Conservation (phyloP, 2,329 filamentous ascomycete genomes). For the Mariannaea elegans region DNA sequence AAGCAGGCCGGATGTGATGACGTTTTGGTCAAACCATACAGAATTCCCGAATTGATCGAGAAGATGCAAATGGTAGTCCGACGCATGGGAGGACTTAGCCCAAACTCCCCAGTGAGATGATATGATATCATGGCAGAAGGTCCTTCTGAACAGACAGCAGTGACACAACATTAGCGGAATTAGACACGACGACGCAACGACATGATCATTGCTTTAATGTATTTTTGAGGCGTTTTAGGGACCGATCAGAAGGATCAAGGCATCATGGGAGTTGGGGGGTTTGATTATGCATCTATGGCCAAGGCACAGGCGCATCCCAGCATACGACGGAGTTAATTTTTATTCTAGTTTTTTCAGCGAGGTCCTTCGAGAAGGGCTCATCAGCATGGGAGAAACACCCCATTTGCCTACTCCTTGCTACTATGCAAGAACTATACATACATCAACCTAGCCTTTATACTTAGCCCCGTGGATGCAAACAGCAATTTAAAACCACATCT, state of each 20-base stretch:
- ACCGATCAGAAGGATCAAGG: slow-evolving; percentile 14
- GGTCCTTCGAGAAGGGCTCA: neutral
- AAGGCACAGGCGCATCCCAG: neutral
- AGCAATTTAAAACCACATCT: too few species aligned
- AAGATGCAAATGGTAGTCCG: slow-evolving; percentile 64
- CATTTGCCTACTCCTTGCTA: neutral
- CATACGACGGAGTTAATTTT: slow-evolving; percentile 19
- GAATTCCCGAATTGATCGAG: slow-evolving; percentile 67
- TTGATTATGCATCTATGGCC: neutral
- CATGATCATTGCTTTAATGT: slow-evolving; percentile 13
- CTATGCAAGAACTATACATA: too few species aligned
- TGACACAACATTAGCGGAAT: slow-evolving; percentile 14
- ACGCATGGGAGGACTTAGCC: slow-evolving; percentile 42
- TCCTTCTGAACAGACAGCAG: slow-evolving; percentile 28
- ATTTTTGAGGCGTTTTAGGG: slow-evolving; percentile 18
- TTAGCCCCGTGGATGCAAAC: too few species aligned
- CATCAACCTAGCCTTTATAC: neutral
- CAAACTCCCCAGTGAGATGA: slow-evolving; percentile 41
- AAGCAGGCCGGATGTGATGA: slow-evolving; percentile 66
- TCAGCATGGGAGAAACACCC: neutral
- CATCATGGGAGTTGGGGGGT: neutral
- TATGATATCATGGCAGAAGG: neutral
- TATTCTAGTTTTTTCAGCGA: neutral
- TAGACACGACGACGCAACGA: slow-evolving; percentile 11
- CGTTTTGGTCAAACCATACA: slow-evolving; percentile 77